Percentiles rank a stretch among this genome's conserved stretches.
Conservation (phyloP, 805 yeast species). For the Wickerhamomyces ciferrii region DNA sequence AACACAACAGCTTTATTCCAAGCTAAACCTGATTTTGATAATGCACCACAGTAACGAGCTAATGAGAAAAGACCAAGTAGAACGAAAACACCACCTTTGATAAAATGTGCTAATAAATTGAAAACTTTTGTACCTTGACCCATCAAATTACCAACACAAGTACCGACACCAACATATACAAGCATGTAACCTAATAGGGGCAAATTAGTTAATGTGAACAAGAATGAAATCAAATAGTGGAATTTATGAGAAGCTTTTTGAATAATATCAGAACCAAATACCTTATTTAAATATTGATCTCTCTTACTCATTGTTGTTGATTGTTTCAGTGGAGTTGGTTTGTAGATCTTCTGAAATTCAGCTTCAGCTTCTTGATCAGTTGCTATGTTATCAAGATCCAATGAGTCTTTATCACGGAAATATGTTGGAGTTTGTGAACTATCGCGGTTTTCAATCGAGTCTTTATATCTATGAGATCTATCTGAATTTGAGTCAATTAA, state of each 20-base stretch:
- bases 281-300: slow-evolving; percentile 27
- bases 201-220: slow-evolving; percentile 53
- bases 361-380: slow-evolving; percentile 1
- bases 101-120: slow-evolving; percentile 88
- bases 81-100: slow-evolving; percentile 90
- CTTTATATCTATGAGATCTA: background rate
- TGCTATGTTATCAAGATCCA: slow-evolving; percentile 11
- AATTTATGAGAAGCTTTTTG: slow-evolving; percentile 18
- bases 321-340: background rate
- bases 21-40: slow-evolving; percentile 74
- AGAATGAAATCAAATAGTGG: slow-evolving; percentile 21
- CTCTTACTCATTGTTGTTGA: slow-evolving; percentile 19
- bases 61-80: slow-evolving; percentile 72
- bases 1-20: slow-evolving; percentile 61
- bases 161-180: slow-evolving; percentile 46
- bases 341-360: slow-evolving; percentile 4
- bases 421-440: slow-evolving; percentile 15
- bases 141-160: slow-evolving; percentile 60
- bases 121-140: slow-evolving; percentile 69
- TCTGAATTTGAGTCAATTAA: slow-evolving; percentile 10
- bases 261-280: slow-evolving; percentile 27
- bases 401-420: slow-evolving; percentile 18
- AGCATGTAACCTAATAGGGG: slow-evolving; percentile 58
- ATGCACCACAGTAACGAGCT: slow-evolving; percentile 84
- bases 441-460: background rate